Base-by-base conservation (phyloP, 2,329 filamentous ascomycete genomes). In the Colletotrichum viniferum region DNA sequence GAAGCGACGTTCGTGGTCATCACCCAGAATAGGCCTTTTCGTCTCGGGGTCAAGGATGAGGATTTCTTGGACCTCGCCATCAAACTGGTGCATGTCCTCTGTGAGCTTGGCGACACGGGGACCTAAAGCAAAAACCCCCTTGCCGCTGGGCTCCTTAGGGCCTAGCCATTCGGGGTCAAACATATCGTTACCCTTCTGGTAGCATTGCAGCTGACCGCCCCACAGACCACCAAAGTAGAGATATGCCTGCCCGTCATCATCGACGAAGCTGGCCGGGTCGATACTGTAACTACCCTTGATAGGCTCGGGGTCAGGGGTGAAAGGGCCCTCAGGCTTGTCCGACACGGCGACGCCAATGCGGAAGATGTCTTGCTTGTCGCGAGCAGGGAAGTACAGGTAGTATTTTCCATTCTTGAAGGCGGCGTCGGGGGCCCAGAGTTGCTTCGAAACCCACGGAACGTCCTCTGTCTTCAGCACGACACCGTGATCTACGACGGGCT, bases 121-220 rank as follows among this genome's bases (percentile, higher is more conserved):
- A 36, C 87, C 87, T 18, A 95, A 86, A 0, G 94, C 94, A 1
- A 80, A 76, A 5, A 88, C 89, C n/a, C 88, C 90, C 3, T 81
- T 79, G 10, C 91, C 92, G 2, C 82, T 83, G 0, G 93, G 91
- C 81, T 94, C 93, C 82, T 91, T 87, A 4, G 91, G 87, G 0
- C 90, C 89, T 26, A 87, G 85, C 85, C 87, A 89, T 5, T 85
- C 79, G 4, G 82, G 83, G 78, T 94, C 91, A 80, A 92, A 96
- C 34, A 81, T 77, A 75, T 85, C 84, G 77, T 88, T 83, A 38
- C 90, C 89, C 32, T 83, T 84, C 78, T 88, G 87, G 90, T 94
- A 96, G 86, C 94, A 95, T 83, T 96, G 94, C 77, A 96, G 86
- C 84, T 96, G 94, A 0, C 94, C 94, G 73, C 94, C 94, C 94